phyloP scores from a whole-genome alignment of 768 basidiomycete species.

The Exidia glandulosa region DNA sequence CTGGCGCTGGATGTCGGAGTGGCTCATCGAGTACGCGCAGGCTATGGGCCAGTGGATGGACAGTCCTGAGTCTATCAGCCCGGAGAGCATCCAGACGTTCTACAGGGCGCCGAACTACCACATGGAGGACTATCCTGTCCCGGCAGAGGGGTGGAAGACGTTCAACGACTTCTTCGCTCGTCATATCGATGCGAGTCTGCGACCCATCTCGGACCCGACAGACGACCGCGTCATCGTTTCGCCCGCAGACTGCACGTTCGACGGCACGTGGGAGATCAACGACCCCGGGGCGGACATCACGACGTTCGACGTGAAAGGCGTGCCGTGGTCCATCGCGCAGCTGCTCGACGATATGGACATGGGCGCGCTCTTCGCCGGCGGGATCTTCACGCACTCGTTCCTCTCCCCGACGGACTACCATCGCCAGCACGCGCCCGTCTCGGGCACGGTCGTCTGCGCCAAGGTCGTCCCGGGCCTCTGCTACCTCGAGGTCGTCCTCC shows the following conservation, averaged over 20 bases:
- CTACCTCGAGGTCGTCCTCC: constrained; percentile 12
- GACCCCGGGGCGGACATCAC: neutral
- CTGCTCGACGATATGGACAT: constrained; percentile 8
- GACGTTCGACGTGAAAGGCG: constrained; percentile 9
- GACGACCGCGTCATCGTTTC: constrained; percentile 5
- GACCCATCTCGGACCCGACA: constrained; percentile 5
- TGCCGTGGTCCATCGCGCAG: constrained; percentile 11
- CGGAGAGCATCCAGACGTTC: constrained; percentile 6
- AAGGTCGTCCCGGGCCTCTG: constrained; percentile 11
- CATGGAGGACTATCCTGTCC: constrained; percentile 9
- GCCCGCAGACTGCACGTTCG: constrained; percentile 2
- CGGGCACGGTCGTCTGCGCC: constrained; percentile 9
- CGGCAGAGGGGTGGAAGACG: constrained; percentile 7
- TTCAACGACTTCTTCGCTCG: constrained; percentile 15
- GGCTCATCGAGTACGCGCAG: constrained; percentile 11
- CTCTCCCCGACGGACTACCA: constrained; percentile 12
- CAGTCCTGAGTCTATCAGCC: constrained; percentile 8
- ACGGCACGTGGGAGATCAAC: constrained; percentile 7
- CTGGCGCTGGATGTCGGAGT: constrained; percentile 8
- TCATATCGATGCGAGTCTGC: constrained; percentile 4
- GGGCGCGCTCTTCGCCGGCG: constrained; percentile 7
- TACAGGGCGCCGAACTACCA: constrained; percentile 6
- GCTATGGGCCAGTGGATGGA: constrained; percentile 11
- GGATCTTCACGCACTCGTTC: constrained; percentile 11
- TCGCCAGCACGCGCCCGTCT: constrained; percentile 13